These are phyloP conservation scores for Diaporthe citriasiana DNA, from an alignment of 2,329 filamentous ascomycete species.

Conservation along the genomic window DNA sequence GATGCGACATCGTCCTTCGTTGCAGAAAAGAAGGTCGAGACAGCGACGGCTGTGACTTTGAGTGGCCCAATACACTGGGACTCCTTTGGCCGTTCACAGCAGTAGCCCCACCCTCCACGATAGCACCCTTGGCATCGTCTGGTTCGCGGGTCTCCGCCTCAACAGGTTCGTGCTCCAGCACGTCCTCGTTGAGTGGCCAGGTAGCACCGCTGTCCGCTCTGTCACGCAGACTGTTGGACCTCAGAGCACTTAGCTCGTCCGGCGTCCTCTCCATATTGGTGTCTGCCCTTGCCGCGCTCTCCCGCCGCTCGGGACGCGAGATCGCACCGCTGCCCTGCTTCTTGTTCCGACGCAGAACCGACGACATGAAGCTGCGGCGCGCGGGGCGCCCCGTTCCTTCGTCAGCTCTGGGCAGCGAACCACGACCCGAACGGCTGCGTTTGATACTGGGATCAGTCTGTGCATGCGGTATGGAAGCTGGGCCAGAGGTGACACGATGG, in stretches of 20 bases:
- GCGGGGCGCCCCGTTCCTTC: constrained; percentile 25
- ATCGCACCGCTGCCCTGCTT: constrained; percentile 67
- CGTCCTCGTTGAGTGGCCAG: constrained; percentile 45
- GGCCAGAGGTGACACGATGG: constrained; percentile 25
- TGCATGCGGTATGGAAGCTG: background rate
- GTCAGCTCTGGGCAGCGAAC: constrained; percentile 48
- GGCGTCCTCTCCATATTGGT: constrained; percentile 72
- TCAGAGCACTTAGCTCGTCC: constrained; percentile 65
- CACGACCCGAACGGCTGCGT: constrained; percentile 59
- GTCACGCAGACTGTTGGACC: constrained; percentile 49
- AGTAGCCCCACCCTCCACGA: constrained; percentile 44
- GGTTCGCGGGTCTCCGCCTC: constrained; percentile 45
- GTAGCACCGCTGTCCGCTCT: constrained; percentile 47
- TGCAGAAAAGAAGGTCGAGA: constrained; percentile 51
- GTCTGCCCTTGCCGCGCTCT: constrained; percentile 73
- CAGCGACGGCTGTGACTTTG: constrained; percentile 38
- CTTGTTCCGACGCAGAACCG: constrained; percentile 72
- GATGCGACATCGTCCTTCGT: constrained; percentile 55
- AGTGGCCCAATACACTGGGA: constrained; percentile 40
- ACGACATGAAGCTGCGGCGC: constrained; percentile 67
- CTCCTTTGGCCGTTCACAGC: constrained; percentile 45
- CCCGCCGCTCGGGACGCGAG: constrained; percentile 64
- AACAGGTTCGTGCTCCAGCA: background rate
- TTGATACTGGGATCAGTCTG: constrained; percentile 51
- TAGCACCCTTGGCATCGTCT: constrained; percentile 53